A percentile compares a stretch with the other conserved stretches of the same genome.
phyloP scores from a whole-genome alignment of 495 filamentous ascomycete genomes.

The Rostrohypoxylon terebratum region DNA sequence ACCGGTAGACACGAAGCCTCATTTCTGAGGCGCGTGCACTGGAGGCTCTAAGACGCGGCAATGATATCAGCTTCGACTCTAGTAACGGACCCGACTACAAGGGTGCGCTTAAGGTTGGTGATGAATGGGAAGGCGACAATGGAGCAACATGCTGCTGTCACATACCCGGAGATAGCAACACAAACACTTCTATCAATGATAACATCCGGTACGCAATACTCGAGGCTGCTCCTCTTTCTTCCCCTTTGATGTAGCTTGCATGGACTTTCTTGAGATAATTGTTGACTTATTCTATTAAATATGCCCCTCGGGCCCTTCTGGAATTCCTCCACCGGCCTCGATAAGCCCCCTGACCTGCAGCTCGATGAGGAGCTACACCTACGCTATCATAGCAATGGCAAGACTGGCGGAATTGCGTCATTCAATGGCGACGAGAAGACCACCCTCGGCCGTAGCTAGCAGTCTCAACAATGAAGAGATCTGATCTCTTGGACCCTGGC shows the following conservation, averaged over 20 bases:
- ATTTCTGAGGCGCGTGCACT: conserved; percentile 12
- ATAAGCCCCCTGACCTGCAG: conserved; percentile 32
- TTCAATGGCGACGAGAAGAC: neutral
- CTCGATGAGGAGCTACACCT: conserved; percentile 22
- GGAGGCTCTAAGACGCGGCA: neutral
- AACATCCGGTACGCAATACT: conserved; percentile 1
- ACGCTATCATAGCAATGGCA: conserved; percentile 25
- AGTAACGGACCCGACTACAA: conserved; percentile 20
- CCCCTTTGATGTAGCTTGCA: neutral
- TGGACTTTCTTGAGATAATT: neutral
- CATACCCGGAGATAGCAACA: conserved; percentile 15
- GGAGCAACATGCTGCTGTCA: conserved; percentile 25
- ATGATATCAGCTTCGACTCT: conserved; percentile 15
- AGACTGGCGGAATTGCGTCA: conserved; percentile 14
- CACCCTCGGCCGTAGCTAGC: conserved; percentile 19
- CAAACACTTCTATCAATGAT: conserved; percentile 15
- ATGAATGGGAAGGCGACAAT: conserved; percentile 27
- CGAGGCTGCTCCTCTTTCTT: neutral
- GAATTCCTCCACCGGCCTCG: conserved; percentile 11
- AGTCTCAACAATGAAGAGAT: neutral
- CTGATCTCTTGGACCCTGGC: neutral
- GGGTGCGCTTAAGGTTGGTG: conserved; percentile 30
- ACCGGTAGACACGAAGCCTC: conserved; percentile 8
- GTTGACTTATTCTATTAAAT: neutral
- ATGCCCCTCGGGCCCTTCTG: conserved; percentile 24